Conservation (phyloP, 2,329 filamentous ascomycete genomes). For the Colletotrichum siamense region DNA sequence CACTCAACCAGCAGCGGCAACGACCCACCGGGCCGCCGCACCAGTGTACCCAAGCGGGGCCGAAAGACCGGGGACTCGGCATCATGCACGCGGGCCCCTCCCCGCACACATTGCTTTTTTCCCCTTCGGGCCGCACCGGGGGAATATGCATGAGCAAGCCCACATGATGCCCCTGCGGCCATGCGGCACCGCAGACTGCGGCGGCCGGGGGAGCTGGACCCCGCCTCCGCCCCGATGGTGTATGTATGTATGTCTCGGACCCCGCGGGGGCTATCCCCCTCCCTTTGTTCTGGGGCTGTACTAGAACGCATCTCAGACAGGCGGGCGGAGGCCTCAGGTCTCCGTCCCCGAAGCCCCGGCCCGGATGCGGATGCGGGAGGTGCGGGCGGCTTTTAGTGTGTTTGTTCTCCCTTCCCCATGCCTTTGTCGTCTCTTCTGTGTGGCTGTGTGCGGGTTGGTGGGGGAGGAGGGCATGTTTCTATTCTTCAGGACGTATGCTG, state of each 20-base stretch:
- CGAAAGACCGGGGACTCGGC: background rate
- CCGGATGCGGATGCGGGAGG: background rate
- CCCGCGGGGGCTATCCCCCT: background rate
- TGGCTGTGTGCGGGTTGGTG: background rate
- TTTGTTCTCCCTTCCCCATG: background rate
- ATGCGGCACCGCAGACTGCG: background rate
- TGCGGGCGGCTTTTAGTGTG: background rate
- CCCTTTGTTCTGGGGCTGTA: background rate
- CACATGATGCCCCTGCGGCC: background rate
- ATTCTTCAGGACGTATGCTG: background rate
- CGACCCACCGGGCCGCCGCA: background rate
- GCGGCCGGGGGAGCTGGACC: background rate
- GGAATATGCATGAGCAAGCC: background rate
- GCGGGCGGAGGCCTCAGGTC: background rate
- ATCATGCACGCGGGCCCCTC: background rate
- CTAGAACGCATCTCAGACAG: background rate
- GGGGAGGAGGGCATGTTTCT: background rate
- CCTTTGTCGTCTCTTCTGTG: background rate
- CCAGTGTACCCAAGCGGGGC: background rate
- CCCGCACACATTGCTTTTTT: background rate
- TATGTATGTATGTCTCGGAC: background rate
- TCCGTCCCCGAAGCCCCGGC: background rate
- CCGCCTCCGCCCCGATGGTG: background rate
- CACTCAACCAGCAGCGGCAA: background rate
- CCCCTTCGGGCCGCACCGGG: background rate